Evolutionary conservation across 352 stramenopile species (phyloP).

Genomic region (Phytophthora brassicae): DNA sequence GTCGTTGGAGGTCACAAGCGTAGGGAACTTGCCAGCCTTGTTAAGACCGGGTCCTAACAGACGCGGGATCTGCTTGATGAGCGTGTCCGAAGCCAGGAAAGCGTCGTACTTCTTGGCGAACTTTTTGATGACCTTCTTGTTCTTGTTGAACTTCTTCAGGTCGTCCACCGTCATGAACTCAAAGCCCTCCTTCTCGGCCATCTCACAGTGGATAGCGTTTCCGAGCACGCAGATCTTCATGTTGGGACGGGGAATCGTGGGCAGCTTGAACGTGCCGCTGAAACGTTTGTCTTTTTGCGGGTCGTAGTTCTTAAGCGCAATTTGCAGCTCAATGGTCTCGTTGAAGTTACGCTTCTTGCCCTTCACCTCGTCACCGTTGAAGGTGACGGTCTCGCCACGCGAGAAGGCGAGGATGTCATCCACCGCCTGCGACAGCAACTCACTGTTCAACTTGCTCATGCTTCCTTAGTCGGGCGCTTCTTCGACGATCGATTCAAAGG

Average conservation of each 20-base stretch:
- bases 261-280: constrained; percentile 98
- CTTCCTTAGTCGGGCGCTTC: constrained; percentile 58
- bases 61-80: constrained; percentile 99
- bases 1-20: constrained; percentile 93
- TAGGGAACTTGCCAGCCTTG: constrained; percentile 99
- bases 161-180: constrained; percentile 99
- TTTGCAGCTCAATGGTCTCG: constrained; percentile 98
- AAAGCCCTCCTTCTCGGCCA: constrained; percentile 97
- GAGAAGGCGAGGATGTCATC: constrained; percentile 96
- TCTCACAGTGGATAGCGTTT: constrained; percentile 98
- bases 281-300: constrained; percentile 99
- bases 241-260: constrained; percentile 93
- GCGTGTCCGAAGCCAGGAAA: constrained; percentile 98
- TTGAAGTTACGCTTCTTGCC: constrained; percentile 99
- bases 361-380: constrained; percentile 93
- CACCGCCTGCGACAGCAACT: constrained; percentile 95
- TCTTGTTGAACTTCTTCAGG: constrained; percentile 99
- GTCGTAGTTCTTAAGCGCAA: constrained; percentile 99
- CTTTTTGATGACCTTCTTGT: constrained; percentile 99
- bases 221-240: constrained; percentile 99
- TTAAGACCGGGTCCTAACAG: constrained; percentile 98
- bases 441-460: constrained; percentile 97
- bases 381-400: constrained; percentile 90
- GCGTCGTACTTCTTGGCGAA: constrained; percentile 99
- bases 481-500: constrained; percentile 75